Evolutionary conservation across 768 basidiomycete genomes (phyloP).

Genomic region (Hemileccinum rubropunctum): DNA sequence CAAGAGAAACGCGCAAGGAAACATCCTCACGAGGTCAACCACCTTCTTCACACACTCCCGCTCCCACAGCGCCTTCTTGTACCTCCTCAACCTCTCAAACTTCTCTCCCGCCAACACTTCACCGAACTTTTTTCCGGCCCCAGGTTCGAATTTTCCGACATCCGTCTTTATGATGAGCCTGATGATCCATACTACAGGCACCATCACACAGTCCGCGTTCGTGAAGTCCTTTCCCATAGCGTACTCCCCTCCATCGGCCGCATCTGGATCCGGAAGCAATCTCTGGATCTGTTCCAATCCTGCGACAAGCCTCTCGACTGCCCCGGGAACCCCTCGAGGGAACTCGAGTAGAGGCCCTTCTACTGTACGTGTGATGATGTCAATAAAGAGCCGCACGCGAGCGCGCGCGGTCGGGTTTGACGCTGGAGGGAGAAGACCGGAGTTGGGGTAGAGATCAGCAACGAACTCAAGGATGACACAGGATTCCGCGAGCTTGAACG

Average conservation of each 20-base stretch:
- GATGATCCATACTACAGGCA: conserved; percentile 50
- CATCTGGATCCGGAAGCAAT: conserved; percentile 34
- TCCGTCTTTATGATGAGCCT: conserved; percentile 43
- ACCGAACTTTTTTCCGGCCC: conserved; percentile 43
- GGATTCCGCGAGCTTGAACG: conserved; percentile 61
- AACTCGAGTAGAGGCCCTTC: conserved; percentile 34
- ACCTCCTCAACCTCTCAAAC: conserved; percentile 48
- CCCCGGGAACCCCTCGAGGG: conserved; percentile 15
- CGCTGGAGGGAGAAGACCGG: conserved; percentile 42
- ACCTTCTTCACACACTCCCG: conserved; percentile 27
- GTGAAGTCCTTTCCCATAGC: conserved; percentile 44
- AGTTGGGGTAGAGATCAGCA: conserved; percentile 52
- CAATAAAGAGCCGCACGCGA: conserved; percentile 59
- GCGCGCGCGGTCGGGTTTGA: conserved; percentile 53
- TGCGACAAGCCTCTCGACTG: neutral
- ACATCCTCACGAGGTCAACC: conserved; percentile 4
- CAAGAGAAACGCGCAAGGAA: neutral
- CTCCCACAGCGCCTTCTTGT: conserved; percentile 43
- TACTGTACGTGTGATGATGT: conserved; percentile 45
- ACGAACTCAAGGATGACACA: conserved; percentile 63
- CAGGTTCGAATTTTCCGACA: conserved; percentile 46
- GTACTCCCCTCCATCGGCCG: conserved; percentile 37
- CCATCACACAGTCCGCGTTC: conserved; percentile 57
- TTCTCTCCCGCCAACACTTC: conserved; percentile 41
- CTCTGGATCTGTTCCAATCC: conserved; percentile 6